phyloP scores from a whole-genome alignment of 2,329 filamentous ascomycete genomes.

The Colletotrichum cuscutae region DNA sequence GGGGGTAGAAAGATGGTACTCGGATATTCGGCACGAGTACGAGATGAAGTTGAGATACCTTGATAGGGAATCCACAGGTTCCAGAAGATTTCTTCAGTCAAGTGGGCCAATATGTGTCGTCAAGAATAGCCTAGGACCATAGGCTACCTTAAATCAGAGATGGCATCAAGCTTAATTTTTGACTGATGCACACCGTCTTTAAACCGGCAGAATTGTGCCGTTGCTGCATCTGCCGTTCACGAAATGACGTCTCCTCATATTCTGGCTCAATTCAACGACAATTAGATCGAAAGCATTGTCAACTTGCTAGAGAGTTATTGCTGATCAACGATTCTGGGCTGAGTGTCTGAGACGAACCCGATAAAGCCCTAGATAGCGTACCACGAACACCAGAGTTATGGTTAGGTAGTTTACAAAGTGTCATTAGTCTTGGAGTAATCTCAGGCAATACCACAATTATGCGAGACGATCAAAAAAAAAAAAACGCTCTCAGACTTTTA shows the following conservation, averaged over 20 bases:
- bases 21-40: neutral
- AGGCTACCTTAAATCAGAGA: neutral
- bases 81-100: constrained; percentile 8
- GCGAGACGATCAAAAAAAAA: neutral
- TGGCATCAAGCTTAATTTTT: constrained; percentile 22
- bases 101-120: constrained; percentile 21
- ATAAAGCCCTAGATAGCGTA: neutral
- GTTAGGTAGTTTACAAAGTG: neutral
- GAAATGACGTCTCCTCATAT: neutral
- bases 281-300: neutral
- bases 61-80: constrained; percentile 1
- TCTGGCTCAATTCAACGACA: neutral
- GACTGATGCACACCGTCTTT: neutral
- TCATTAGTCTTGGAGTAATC: neutral
- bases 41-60: neutral
- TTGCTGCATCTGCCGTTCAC: neutral
- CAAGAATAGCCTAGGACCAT: constrained; percentile 1
- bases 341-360: neutral
- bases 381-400: neutral
- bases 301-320: neutral
- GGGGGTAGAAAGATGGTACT: neutral
- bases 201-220: constrained; percentile 2
- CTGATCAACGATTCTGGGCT: neutral
- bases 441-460: neutral
- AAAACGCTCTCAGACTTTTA: too few species aligned